phyloP scores from a whole-genome alignment of 352 stramenopile species.

The Pilasporangium apinafurcum region DNA sequence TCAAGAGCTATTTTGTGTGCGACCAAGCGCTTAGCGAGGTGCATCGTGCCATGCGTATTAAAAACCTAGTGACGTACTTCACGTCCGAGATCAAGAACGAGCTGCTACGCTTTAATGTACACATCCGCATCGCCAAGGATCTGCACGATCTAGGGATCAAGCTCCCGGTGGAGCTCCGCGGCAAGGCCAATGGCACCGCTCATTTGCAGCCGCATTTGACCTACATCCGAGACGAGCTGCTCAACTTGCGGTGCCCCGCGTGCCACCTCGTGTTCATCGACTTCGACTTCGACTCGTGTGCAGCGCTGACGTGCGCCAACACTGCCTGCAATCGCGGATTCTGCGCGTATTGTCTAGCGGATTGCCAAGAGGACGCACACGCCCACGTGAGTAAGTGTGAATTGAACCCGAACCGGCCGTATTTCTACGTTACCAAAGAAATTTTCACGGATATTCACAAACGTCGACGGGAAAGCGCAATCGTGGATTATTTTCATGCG shows the following conservation, averaged over 20 bases:
- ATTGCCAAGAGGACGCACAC: constrained; percentile 13
- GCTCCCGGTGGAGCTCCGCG: constrained; percentile 1
- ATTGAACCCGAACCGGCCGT: constrained; percentile 15
- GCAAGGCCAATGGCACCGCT: neutral
- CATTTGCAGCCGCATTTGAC: constrained; percentile 3
- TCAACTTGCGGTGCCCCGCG: constrained; percentile 14
- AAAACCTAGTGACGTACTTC: constrained; percentile 8
- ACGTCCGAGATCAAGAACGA: neutral
- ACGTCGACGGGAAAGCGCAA: constrained; percentile 11
- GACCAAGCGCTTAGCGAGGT: constrained; percentile 1
- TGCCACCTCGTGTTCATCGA: constrained; percentile 16
- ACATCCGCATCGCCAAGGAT: neutral
- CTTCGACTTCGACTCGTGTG: constrained; percentile 21
- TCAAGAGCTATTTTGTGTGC: constrained; percentile 10
- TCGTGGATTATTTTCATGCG: too few relatives aligned
- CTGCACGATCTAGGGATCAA: constrained; percentile 5
- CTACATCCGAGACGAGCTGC: constrained; percentile 12
- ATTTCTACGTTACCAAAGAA: constrained; percentile 15
- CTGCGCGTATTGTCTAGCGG: constrained; percentile 16
- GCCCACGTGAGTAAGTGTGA: constrained; percentile 8
- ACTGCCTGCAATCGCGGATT: constrained; percentile 8
- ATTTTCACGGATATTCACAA: constrained; percentile 10
- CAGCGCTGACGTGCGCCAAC: constrained; percentile 16
- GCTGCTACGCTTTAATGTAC: constrained; percentile 1
- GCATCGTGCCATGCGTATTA: constrained; percentile 5